Evolutionary conservation across 495 filamentous ascomycete species (phyloP), one percentile per base, ranked within the genome.

Genomic region (Neurospora pannonica): DNA sequence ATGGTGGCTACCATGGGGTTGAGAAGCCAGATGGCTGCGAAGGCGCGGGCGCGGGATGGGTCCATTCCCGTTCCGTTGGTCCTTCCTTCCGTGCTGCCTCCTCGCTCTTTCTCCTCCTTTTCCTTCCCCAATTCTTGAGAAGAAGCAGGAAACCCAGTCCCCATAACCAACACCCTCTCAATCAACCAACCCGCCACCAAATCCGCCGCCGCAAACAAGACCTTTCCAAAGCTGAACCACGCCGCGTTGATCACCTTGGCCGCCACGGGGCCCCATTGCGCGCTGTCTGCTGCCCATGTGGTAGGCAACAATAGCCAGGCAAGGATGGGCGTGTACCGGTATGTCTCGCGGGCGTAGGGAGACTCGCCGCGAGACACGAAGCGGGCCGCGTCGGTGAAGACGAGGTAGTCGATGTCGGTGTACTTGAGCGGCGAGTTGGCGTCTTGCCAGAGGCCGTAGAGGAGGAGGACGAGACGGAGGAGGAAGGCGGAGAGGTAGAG

Each of bases 1-100:
- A 99, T 98, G 48, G 93, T 93, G 0, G 97, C 97, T 19, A 98
- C 97, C 94, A 99, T 98, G 0, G 96, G 96, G 78, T 99, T 99
- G 75, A 97, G 87, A 75, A 98, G 81, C 96, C 96, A 99, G 39
- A 97, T 92, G 74, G 89, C 87, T 0, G 94, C 91, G 75, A 91
- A 97, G 74, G 90, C 89, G 62, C 94, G 84, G 3, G 92, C 92
- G 11, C 80, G 79, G 5, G 78, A 77, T n/a, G 71, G 77, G 6
- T 71, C 43, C 83, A 85, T 84, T 67, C 28, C 28, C 17, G 19
- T 34, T 43, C n/a, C n/a, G n/a, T n/a, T n/a, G 39, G 54, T 38
- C 15, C 13, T 42, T 42, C 73, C 54, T 54, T 28, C 17, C 8
- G 40, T 37, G 19, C 37, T 31, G 31, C 62, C 21, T 8, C 31